Base-by-base conservation (phyloP, 768 basidiomycete species). In the Amanita subjunquillea region DNA sequence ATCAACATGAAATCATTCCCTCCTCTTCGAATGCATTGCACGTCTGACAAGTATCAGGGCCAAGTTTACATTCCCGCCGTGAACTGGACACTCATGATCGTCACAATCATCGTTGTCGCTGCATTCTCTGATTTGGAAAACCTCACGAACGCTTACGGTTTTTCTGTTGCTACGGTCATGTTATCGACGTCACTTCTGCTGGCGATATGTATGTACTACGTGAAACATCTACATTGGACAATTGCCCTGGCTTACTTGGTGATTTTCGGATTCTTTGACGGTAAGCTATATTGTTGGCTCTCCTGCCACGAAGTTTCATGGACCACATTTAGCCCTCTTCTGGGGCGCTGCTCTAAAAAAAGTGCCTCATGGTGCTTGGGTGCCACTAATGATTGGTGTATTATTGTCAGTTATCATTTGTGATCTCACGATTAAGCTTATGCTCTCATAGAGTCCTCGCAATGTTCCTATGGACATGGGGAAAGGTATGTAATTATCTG, bases 391-490 rank as follows among this genome's bases (percentile, higher is more conserved):
- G 59, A 72, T 84, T 38, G 83, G 82, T 4, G 20, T 64, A 2
- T 59, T 80, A 12, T 61, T 84, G 74, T 76, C 50, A 56, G 74
- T 57, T 17, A 3, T 49, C 12, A 5, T 42, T 29, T 36, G 29
- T 9, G 20, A 6, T 44, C 10, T 1, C 27, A 32, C 4, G 10
- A 17, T 7, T 39, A 46, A 15, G 36, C 44, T 50, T 17, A 53
- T 9, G 37, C n/a, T 45, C 17, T 39, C 34, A 15, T 50, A 76
- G 76, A 7, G 57, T 69, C 48, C 15, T 62, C 2, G 57, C 78
- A 43, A 83, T 84, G 78, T 59, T 70, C 0, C 75, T 84, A 52
- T 86, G 83, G 82, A 78, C 78, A 3, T 84, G 82, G 82, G 80
- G 76, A 15, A 81, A 77, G 61, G 73, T 74, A 62, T 54, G 45